Conservation (phyloP, 2,329 filamentous ascomycete genomes). For the Aureobasidium vineae region DNA sequence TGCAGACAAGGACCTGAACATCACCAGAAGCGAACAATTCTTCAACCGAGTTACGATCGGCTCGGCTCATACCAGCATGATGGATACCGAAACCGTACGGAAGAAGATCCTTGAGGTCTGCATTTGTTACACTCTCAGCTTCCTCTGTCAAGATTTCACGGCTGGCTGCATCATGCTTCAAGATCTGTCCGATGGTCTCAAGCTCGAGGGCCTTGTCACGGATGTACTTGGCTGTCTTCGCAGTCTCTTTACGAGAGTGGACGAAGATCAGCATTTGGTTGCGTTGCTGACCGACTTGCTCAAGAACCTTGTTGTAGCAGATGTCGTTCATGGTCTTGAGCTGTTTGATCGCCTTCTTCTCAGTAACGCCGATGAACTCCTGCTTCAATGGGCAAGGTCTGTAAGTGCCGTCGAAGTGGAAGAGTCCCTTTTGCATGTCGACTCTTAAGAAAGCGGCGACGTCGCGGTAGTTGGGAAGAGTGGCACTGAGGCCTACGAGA, state of each 20-base stretch:
- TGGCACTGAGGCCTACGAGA: constrained; percentile 88
- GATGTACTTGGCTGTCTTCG: constrained; percentile 95
- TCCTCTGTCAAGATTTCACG: constrained; percentile 85
- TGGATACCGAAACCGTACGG: constrained; percentile 98
- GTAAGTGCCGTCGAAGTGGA: constrained; percentile 95
- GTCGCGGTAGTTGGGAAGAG: constrained; percentile 92
- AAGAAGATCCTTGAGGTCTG: constrained; percentile 87
- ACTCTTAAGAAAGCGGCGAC: constrained; percentile 94
- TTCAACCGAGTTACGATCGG: constrained; percentile 93
- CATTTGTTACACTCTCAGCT: constrained; percentile 75
- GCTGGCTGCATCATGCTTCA: constrained; percentile 88
- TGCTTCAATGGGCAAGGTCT: constrained; percentile 92
- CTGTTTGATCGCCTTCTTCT: constrained; percentile 98
- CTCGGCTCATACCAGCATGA: constrained; percentile 93
- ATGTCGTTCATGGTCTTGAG: constrained; percentile 99
- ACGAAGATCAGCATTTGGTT: constrained; percentile 99
- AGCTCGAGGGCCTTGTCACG: constrained; percentile 95
- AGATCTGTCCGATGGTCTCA: constrained; percentile 94
- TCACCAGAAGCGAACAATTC: constrained; percentile 89
- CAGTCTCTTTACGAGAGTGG: constrained; percentile 96
- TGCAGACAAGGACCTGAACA: constrained; percentile 94
- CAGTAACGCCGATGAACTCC: constrained; percentile 95
- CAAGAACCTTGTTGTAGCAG: constrained; percentile 94
- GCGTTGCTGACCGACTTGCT: constrained; percentile 87
- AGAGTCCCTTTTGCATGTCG: constrained; percentile 78